These are phyloP conservation scores for Cladophialophora exuberans DNA, from an alignment of 2,329 filamentous ascomycete species.

Conservation along the genomic window DNA sequence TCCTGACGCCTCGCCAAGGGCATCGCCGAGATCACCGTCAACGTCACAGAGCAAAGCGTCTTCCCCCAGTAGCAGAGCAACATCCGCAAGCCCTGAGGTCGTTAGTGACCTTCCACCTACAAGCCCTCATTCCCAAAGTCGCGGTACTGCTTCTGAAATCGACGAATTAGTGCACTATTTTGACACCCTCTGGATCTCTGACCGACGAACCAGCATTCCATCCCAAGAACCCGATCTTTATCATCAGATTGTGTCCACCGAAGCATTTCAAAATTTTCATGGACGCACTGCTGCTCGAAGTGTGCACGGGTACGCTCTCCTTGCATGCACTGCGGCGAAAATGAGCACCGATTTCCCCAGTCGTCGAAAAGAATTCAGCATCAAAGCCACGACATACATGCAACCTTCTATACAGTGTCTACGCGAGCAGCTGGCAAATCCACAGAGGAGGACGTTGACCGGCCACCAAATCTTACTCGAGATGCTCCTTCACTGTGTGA, in stretches of 20 bases:
- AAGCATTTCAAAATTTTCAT: background rate
- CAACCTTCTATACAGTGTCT: slow-evolving; percentile 10
- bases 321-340: slow-evolving; percentile 8
- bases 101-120: background rate
- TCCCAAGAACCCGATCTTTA: slow-evolving; percentile 3
- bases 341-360: slow-evolving; percentile 5
- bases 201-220: background rate
- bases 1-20: background rate
- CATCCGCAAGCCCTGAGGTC: background rate
- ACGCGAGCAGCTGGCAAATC: slow-evolving; percentile 7
- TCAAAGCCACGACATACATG: slow-evolving; percentile 12
- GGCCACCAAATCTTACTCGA: slow-evolving; percentile 13
- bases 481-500: slow-evolving; percentile 15
- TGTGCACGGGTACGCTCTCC: slow-evolving; percentile 8
- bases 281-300: background rate
- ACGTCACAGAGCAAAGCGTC: background rate
- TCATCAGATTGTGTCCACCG: slow-evolving; percentile 5
- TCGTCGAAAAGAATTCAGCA: slow-evolving; percentile 12
- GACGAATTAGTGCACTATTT: slow-evolving; percentile 12
- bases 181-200: background rate
- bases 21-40: slow-evolving; percentile 5
- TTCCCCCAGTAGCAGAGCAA: background rate
- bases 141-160: background rate
- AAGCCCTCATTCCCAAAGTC: background rate
- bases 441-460: slow-evolving; percentile 4